Base-by-base conservation (phyloP, 1,284 basidiomycete genomes). In the Porogramme epimiltina region DNA sequence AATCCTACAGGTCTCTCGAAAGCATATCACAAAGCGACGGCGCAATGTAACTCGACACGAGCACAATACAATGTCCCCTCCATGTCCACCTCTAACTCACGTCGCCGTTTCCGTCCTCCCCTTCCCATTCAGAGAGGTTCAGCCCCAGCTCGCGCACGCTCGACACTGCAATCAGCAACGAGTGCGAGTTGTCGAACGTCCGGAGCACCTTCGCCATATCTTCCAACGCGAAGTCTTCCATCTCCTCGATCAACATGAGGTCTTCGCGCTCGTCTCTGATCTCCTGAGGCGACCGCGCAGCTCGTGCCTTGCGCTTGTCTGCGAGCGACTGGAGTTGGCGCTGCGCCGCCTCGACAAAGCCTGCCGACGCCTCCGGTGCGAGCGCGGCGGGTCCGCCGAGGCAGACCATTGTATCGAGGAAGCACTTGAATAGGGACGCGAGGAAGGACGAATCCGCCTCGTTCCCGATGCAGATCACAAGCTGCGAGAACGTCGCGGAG, bases 361-460 rank as follows among this genome's bases (percentile, higher is more conserved):
- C 80, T 13, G 73, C 71, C 2, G 76, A 72, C 45, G 83, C 73
- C 49, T 84, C 81, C 0, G 70, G 71, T 9, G 81, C 71, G 43
- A 89, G 74, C 2, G 77, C 68, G 1, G 62, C 51, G 1, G 76
- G 70, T 0, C 82, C 82, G 2, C 84, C 82, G 39, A 91, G 73
- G 19, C 91, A 78, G 23, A 78, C 78, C 6, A 90, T 59, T 3
- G 80, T 79, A 64, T 93, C 89, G 42, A 78, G 75, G 66, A 92
- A 79, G 59, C 85, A 87, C 59, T 87, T 89, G 75, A 87, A 92
- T 16, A 93, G 73, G 0, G 88, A 89, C 0, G 84, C 80, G 22
- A 92, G 78, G 72, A 89, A 91, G 2, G 86, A 86, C 0, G 85
- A 67, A 63, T 93, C 89, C 39, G 77, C 74, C 66, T 93, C 90